A percentile compares a stretch with the other conserved stretches of the same genome.
These are phyloP conservation scores for Xylariaceae sp. DNA, from an alignment of 2,329 filamentous ascomycete species.

Conservation along the genomic window DNA sequence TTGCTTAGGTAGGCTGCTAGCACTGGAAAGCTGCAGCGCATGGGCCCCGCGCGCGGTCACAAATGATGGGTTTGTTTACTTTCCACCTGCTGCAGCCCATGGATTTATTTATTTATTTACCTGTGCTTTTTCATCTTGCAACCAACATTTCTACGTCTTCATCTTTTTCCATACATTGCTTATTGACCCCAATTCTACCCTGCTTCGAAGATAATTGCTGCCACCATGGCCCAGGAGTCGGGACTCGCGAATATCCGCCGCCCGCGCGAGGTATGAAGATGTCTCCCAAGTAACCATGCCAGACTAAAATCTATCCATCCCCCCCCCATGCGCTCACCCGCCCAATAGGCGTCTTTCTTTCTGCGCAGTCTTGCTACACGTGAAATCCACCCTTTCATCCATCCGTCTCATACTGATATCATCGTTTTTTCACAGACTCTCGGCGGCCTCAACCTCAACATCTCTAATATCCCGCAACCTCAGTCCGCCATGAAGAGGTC, in stretches of 20 bases:
- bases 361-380: constrained; percentile 4
- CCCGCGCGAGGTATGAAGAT: constrained; percentile 70
- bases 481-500: constrained; percentile 91
- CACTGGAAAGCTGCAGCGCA: neutral
- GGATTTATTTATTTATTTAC: neutral
- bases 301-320: neutral
- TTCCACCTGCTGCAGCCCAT: constrained; percentile 1
- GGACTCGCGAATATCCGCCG: constrained; percentile 88
- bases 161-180: neutral
- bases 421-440: constrained; percentile 59
- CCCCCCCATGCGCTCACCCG: constrained; percentile 7
- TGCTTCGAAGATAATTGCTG: constrained; percentile 3
- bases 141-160: neutral
- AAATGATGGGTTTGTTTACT: constrained; percentile 31
- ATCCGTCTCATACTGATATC: constrained; percentile 5
- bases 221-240: constrained; percentile 76
- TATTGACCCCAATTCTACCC: neutral
- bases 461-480: constrained; percentile 74
- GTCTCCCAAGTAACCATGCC: neutral
- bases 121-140: neutral
- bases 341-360: constrained; percentile 13
- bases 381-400: constrained; percentile 12
- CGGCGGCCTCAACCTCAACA: constrained; percentile 75
- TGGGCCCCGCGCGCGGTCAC: constrained; percentile 1
- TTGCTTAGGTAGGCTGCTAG: neutral